Evolutionary conservation across 257 asterid genomes (phyloP).

Genomic region (Apocynum venetum): DNA sequence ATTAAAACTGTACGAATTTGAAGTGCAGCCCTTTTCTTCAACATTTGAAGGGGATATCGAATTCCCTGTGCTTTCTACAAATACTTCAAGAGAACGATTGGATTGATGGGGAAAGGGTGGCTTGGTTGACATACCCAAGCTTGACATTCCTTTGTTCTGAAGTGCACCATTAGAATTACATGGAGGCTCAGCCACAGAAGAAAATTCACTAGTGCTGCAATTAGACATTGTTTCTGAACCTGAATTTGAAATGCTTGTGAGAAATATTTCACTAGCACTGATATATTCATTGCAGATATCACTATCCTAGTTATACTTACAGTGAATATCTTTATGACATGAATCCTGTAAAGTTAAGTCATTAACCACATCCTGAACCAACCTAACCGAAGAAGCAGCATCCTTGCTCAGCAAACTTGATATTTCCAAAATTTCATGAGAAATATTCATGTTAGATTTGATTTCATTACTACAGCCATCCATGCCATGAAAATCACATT

Average conservation of each 20-base stretch:
- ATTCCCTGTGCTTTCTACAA: constrained; percentile 17
- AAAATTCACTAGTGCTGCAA: constrained; percentile 22
- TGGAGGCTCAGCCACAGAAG: constrained; percentile 19
- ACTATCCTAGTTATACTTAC: constrained; percentile 19
- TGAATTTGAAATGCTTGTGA: constrained; percentile 22
- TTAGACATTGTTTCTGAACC: constrained; percentile 13
- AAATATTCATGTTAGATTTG: constrained; percentile 4
- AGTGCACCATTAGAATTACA: constrained; percentile 16
- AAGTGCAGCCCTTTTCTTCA: constrained; percentile 17
- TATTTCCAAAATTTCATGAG: constrained; percentile 18
- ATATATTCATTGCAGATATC: background rate
- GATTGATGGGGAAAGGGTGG: constrained; percentile 11
- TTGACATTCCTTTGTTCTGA: constrained; percentile 8
- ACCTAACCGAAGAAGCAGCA: constrained; percentile 18
- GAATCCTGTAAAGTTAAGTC: constrained; percentile 24
- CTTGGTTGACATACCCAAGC: constrained; percentile 23
- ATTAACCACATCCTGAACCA: constrained; percentile 21
- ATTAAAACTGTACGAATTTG: constrained; percentile 14
- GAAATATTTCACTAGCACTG: constrained; percentile 4
- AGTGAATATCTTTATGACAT: constrained; percentile 16
- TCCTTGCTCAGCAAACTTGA: constrained; percentile 21
- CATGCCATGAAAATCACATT: constrained; percentile 11
- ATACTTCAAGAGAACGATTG: constrained; percentile 17
- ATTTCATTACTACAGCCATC: constrained; percentile 7
- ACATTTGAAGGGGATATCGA: constrained; percentile 25